Percentiles rank a stretch among this genome's conserved stretches.
phyloP scores from a whole-genome alignment of 2,329 filamentous ascomycete genomes.

The Hypomyces perniciosus region DNA sequence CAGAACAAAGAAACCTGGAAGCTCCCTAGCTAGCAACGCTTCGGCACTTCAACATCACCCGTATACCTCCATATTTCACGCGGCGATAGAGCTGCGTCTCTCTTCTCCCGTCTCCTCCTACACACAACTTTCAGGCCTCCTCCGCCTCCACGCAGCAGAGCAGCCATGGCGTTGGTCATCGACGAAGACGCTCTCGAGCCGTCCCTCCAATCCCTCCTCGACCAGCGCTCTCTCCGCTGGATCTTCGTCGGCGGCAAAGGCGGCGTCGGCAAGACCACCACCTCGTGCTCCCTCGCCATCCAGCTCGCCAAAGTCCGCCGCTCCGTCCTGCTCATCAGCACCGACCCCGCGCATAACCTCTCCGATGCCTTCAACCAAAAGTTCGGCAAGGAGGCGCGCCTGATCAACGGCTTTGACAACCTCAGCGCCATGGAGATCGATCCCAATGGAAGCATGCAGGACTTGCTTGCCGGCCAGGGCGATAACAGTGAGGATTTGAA shows the following conservation, averaged over 20 bases:
- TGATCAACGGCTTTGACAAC: conserved; percentile 87
- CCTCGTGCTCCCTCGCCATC: conserved; percentile 95
- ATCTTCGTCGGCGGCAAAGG: conserved; percentile 99
- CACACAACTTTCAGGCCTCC: not conserved
- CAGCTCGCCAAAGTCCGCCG: conserved; percentile 93
- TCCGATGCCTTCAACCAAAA: conserved; percentile 98
- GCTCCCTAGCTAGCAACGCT: not conserved
- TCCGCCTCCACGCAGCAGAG: not conserved
- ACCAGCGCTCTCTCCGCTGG: conserved; percentile 94
- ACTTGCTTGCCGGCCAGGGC: conserved; percentile 71
- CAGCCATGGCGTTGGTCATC: conserved; percentile 35
- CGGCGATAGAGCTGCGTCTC: too few relatives aligned
- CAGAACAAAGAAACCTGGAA: not conserved
- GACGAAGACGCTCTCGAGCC: conserved; percentile 77
- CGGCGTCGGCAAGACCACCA: conserved; percentile 98
- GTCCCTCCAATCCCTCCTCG: conserved; percentile 86
- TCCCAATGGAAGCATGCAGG: conserved; percentile 95
- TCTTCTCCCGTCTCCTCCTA: not conserved
- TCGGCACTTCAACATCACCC: too few relatives aligned
- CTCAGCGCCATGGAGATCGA: conserved; percentile 99
- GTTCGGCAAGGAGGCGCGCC: conserved; percentile 95
- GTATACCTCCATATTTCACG: too few relatives aligned
- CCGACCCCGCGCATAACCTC: conserved; percentile 95
- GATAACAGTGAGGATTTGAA: conserved; percentile 55
- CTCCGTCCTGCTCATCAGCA: conserved; percentile 95